phyloP scores from a whole-genome alignment of 768 basidiomycete species.

The Lentinus tigrinus region DNA sequence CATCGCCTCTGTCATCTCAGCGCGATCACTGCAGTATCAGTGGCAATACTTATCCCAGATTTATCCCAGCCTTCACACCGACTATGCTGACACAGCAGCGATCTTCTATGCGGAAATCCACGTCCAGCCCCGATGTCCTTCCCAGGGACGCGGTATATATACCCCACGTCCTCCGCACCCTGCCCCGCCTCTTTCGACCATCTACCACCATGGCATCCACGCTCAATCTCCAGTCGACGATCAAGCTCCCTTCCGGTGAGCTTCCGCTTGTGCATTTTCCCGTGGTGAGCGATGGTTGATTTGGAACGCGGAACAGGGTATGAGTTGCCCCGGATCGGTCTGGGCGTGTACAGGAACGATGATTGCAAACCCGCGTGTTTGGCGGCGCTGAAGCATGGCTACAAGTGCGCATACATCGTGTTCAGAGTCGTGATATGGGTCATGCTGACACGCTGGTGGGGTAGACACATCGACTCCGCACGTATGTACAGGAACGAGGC shows the following conservation, averaged over 20 bases:
- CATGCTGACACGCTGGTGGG: background rate
- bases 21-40: too few species aligned
- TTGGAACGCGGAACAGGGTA: slow-evolving; percentile 40
- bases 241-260: slow-evolving; percentile 38
- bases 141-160: background rate
- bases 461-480: slow-evolving; percentile 73
- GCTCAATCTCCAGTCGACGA: slow-evolving; percentile 31
- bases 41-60: too few species aligned
- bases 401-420: slow-evolving; percentile 40
- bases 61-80: background rate
- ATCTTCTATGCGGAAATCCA: too few species aligned
- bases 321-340: slow-evolving; percentile 63
- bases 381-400: slow-evolving; percentile 65
- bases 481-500: slow-evolving; percentile 68
- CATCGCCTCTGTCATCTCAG: background rate
- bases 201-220: slow-evolving; percentile 4
- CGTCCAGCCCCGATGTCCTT: background rate
- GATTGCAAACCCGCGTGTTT: slow-evolving; percentile 52
- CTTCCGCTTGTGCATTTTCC: background rate
- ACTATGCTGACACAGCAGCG: too few species aligned
- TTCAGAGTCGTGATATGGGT: background rate
- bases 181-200: too few species aligned
- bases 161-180: too few species aligned
- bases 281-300: background rate
- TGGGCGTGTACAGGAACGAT: slow-evolving; percentile 70